phyloP scores from a whole-genome alignment of 2,329 filamentous ascomycete genomes.

The Nakataea oryzae region DNA sequence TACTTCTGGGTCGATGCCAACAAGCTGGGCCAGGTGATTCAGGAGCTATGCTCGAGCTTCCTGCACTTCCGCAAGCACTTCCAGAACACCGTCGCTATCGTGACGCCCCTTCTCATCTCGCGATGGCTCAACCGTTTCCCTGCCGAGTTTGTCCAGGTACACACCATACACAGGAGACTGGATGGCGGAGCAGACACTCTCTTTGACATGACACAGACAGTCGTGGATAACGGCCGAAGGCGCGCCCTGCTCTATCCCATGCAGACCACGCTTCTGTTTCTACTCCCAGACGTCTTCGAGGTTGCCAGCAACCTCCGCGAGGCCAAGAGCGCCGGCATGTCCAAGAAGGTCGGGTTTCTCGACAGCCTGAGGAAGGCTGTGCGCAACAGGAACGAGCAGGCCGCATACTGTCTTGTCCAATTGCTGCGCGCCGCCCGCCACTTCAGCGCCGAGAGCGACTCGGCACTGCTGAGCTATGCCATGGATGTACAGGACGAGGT shows the following conservation, averaged over 20 bases:
- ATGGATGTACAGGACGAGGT: slow-evolving; percentile 62
- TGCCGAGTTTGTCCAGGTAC: slow-evolving; percentile 52
- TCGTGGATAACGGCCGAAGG: slow-evolving; percentile 45
- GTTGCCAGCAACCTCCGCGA: slow-evolving; percentile 58
- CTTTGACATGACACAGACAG: slow-evolving; percentile 57
- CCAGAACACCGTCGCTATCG: slow-evolving; percentile 52
- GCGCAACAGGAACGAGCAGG: slow-evolving; percentile 54
- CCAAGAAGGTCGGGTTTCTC: slow-evolving; percentile 56
- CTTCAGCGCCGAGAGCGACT: slow-evolving; percentile 53
- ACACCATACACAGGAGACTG: slow-evolving; percentile 49
- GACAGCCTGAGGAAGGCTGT: slow-evolving; percentile 53
- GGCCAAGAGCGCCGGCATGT: slow-evolving; percentile 48
- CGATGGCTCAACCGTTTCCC: slow-evolving; percentile 58
- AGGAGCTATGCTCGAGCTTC: slow-evolving; percentile 58
- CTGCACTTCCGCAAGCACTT: slow-evolving; percentile 54
- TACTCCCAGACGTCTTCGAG: slow-evolving; percentile 60
- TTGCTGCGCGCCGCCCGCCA: slow-evolving; percentile 53
- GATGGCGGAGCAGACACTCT: slow-evolving; percentile 56
- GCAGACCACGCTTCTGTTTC: slow-evolving; percentile 50
- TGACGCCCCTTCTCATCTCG: slow-evolving; percentile 51
- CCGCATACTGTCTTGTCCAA: slow-evolving; percentile 54
- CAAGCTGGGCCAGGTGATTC: slow-evolving; percentile 51
- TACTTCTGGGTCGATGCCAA: slow-evolving; percentile 55
- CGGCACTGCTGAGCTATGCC: slow-evolving; percentile 51
- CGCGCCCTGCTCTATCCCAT: slow-evolving; percentile 49